Evolutionary conservation across 2,329 filamentous ascomycete species (phyloP), one percentile per base, ranked within the genome.

Genomic region (Fusarium avenaceum): DNA sequence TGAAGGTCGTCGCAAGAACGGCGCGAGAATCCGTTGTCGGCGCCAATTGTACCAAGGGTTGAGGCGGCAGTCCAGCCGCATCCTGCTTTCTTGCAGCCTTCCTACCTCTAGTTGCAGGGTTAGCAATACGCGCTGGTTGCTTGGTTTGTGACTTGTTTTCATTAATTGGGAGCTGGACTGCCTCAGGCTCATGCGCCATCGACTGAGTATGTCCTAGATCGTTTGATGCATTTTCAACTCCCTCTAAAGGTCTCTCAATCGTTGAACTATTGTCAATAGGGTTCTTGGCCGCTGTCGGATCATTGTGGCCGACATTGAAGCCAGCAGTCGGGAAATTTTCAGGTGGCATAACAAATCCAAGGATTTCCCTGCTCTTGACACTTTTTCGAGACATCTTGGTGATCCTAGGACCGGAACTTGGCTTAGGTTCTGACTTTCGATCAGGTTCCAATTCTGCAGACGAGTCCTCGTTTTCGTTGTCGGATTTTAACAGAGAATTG

Each of bases 51-150:
- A 83, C 67, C n/a, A 84, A 67, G 7, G 72, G 77, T 63, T 81
- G 78, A 11, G 85, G 84, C 24, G 79, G 76, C 57, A 81, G 79
- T 17, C 85, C 85, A 30, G 82, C 83, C 9, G 85, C 84, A 69
- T 87, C 80, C 51, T 84, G 81, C 62, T 81, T 83, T 51, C 81
- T 79, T 11, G 85, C 84, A 40, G 85, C 85, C 72, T 87, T 87
- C 59, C 78, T 84, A 32, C 85, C 85, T 69, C 85, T 78, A 13
- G 82, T 85, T 6, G 85, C 85, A 19, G 85, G 84, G 58, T 86
- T 86, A 9, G 60, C 67, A 40, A 84, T 76, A 43, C 70, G 73
- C 8, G 63, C 72, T 50, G 50, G 46, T 56, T 59, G 67, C 32
- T 38, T 69, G 19, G 24, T 40, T 59, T 60, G 46, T 43, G 49